Conservation (phyloP, 768 basidiomycete species). For the Tubosaeta sp. region DNA sequence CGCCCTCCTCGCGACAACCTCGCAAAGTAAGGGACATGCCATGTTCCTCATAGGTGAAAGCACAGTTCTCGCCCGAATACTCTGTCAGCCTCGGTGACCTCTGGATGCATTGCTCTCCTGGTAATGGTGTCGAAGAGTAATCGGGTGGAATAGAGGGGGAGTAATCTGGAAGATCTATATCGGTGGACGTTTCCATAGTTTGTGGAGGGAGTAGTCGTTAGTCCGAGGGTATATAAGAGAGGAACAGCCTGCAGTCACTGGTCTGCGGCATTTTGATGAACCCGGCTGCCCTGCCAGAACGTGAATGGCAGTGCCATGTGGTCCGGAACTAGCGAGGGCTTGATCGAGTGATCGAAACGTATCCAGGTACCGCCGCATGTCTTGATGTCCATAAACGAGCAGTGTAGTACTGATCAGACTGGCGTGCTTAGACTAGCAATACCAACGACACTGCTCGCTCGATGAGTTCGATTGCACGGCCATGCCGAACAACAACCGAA, state of each 20-base stretch:
- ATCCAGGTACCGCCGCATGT: background rate
- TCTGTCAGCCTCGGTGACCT: conserved; percentile 34
- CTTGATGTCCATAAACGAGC: background rate
- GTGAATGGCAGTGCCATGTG: conserved; percentile 9
- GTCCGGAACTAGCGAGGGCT: conserved; percentile 17
- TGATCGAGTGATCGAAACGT: conserved; percentile 10
- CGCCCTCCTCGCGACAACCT: conserved; percentile 30
- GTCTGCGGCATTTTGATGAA: conserved; percentile 3
- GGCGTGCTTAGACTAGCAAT: too few species aligned
- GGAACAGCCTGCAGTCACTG: conserved; percentile 7
- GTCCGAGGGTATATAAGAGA: conserved; percentile 19
- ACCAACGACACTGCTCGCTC: background rate
- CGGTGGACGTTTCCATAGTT: conserved; percentile 12
- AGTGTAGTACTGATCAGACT: background rate
- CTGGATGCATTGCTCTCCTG: conserved; percentile 51
- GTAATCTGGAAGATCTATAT: conserved; percentile 44
- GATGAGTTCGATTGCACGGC: background rate
- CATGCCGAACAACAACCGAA: too few species aligned
- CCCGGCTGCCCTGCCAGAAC: background rate
- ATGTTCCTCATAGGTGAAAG: conserved; percentile 30
- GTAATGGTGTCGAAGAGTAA: conserved; percentile 53
- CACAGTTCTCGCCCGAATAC: conserved; percentile 12
- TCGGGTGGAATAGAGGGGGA: conserved; percentile 50
- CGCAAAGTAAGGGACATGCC: conserved; percentile 28
- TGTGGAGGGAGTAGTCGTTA: conserved; percentile 1